Base-by-base conservation (phyloP, 331 rosid species). In the Prunus yedoensis region DNA sequence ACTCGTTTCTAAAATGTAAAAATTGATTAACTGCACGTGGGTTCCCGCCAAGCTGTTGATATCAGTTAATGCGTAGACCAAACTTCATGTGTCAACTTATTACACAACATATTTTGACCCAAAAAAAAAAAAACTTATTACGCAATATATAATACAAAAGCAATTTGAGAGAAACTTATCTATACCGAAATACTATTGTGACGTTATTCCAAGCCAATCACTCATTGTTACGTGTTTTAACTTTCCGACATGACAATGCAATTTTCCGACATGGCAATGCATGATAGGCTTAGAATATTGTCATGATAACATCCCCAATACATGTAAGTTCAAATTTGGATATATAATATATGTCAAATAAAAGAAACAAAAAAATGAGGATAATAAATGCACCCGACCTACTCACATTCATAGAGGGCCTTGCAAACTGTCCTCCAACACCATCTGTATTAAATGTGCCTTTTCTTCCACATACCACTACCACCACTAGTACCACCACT, bases 391-490 rank as follows among this genome's bases (percentile, higher is more conserved):
- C 43, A 76, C 23, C 63, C 83, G 71, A 86, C 91, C 88, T 56
- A 85, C 89, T 72, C 49, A 30, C 72, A 61, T 72, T 73, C 79
- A 78, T 78, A 78, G 73, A 83, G 74, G 45, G 23, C 82, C 68
- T 50, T 75, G 67, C 85, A 86, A 88, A 74, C 97, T 81, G 96
- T 83, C 92, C 47, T 80, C 83, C 81, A 89, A 78, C 77, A 73
- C 85, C 89, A 74, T 74, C 87, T 79, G 83, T 86, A 82, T 87
- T 89, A 25, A 93, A 90, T 88, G 88, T 83, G 46, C 21, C 76
- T 76, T 49, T 50, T 16, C 35, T n/a, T 38, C 54, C 79, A 72
- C 66, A 54, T 69, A 41, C 58, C 74, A 13, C 47, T 14, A 25
- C 27, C 25, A n/a, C n/a, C n/a, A 2, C 32, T n/a, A n/a, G 16